Evolutionary conservation across 495 filamentous ascomycete genomes (phyloP), one percentile per base, ranked within the genome.

Genomic region (Aspergillus indologenus): DNA sequence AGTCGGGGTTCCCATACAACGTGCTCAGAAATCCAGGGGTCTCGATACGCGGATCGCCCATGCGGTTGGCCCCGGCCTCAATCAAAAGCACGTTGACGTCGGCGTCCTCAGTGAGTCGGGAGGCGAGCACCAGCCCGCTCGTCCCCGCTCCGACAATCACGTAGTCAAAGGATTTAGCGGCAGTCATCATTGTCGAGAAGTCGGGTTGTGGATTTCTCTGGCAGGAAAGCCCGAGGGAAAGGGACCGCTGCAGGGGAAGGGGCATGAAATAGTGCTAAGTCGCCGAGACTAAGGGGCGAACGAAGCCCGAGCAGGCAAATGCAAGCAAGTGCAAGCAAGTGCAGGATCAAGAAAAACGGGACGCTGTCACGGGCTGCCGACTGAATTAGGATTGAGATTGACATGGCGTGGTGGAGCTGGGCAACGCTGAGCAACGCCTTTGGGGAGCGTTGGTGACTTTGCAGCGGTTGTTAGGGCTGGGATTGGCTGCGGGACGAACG

Each of bases 51-150:
- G 69, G 72, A 51, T 85, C 79, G 2, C 68, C 59, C 8, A 61
- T 67, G 22, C 68, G 68, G 64, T 83, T 73, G 14, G 68, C 66
- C 2, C 83, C 83, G 24, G 77, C 79, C 64, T 86, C 83, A 45
- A 86, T 61, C 2, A 85, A 75, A 1, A 83, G 57, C 5, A 86
- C 76, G 2, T 63, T 56, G 6, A 73, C 65, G 40, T 71, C 48
- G 3, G 64, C 54, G 34, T 80, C 58, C 58, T 83, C 80, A 7
- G 75, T 79, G 22, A 83, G 64, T 20, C 77, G 67, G 46, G 75
- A 71, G 2, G 80, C 81, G 23, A 83, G 63, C 1, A 74, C 76
- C 18, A 83, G 65, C 4, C 79, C 79, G 34, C 73, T 71, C 17
- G 76, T 75, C 1, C 80, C 81, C 6, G 70, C 80, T 0, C 79